Percentiles rank a stretch among this genome's conserved stretches.
Evolutionary conservation across 139 green algal genomes (phyloP).

Genomic region (Mychonastes homosphaera): DNA sequence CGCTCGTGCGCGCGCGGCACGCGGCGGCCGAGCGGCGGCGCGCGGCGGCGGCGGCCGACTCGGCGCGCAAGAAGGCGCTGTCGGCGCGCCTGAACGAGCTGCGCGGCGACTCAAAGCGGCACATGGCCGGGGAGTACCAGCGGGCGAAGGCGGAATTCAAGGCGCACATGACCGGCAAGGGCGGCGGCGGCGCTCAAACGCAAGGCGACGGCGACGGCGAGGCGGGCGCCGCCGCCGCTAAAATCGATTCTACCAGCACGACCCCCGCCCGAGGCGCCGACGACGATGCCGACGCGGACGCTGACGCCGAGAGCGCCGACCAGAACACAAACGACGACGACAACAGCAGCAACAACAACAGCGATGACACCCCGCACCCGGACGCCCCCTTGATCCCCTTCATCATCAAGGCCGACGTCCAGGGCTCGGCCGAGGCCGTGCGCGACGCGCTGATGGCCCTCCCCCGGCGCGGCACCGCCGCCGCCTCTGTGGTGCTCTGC

Average conservation of each 20-base stretch:
- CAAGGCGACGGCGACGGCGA: neutral
- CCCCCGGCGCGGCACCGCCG: neutral
- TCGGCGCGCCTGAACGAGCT: too few species aligned
- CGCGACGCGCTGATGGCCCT: constrained; percentile 24
- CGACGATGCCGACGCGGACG: neutral
- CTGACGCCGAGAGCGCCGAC: too few species aligned
- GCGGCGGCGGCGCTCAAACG: too few species aligned
- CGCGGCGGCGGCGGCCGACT: constrained; percentile 12
- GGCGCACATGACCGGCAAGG: too few species aligned
- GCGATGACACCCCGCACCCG: neutral
- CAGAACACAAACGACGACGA: too few species aligned
- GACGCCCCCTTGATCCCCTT: constrained; percentile 25
- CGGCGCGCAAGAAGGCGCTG: constrained; percentile 1
- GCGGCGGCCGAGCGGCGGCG: constrained; percentile 15
- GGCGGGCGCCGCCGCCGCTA: too few species aligned
- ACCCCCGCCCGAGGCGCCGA: neutral
- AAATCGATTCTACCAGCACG: too few species aligned
- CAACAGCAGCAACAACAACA: constrained; percentile 15
- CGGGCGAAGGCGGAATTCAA: too few species aligned
- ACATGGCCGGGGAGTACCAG: too few species aligned
- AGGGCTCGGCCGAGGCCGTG: constrained; percentile 56
- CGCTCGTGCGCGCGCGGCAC: constrained; percentile 27
- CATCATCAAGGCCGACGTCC: constrained; percentile 78
- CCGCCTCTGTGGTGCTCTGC: constrained; percentile 30
- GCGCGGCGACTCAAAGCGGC: too few species aligned